A percentile compares a stretch with the other conserved stretches of the same genome.
Evolutionary conservation across 305 asterid genomes (phyloP).

Genomic region (Plantago lanceolata): DNA sequence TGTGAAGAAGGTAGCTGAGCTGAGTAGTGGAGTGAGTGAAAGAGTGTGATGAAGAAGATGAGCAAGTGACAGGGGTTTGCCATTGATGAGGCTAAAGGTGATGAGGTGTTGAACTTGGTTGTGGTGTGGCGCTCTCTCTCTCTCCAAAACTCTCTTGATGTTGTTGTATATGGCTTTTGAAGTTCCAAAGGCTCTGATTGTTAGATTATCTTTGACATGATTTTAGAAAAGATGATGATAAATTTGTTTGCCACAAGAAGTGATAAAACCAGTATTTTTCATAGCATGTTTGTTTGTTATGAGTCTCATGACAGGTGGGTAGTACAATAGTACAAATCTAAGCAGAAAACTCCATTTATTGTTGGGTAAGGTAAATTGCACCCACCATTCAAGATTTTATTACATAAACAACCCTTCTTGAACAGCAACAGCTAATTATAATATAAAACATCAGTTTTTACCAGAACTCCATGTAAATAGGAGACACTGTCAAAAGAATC

Average conservation of each 20-base stretch:
- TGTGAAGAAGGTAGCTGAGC: constrained; percentile 51
- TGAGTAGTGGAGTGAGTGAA: constrained; percentile 36
- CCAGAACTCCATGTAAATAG: too few species aligned
- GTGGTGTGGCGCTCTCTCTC: not conserved
- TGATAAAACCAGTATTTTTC: not conserved
- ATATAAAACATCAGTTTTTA: too few species aligned
- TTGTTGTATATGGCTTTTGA: not conserved
- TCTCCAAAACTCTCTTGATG: too few species aligned
- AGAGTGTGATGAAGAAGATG: constrained; percentile 27
- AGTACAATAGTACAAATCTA: not conserved
- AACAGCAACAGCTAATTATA: too few species aligned
- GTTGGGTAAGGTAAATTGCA: not conserved
- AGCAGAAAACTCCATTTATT: not conserved
- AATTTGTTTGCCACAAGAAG: not conserved
- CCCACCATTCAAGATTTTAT: too few species aligned
- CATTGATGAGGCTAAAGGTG: constrained; percentile 20
- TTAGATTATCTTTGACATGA: not conserved
- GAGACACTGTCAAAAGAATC: constrained; percentile 14
- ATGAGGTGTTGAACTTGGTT: constrained; percentile 6
- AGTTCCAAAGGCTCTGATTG: not conserved
- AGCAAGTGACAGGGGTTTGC: constrained; percentile 17
- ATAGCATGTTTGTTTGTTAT: not conserved
- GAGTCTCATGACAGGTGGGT: not conserved
- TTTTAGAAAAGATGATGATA: too few species aligned
- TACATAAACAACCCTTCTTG: not conserved